A percentile compares a stretch with the other conserved stretches of the same genome.
phyloP scores from a whole-genome alignment of 805 yeast genomes.

The Suhomyces faveliae region DNA sequence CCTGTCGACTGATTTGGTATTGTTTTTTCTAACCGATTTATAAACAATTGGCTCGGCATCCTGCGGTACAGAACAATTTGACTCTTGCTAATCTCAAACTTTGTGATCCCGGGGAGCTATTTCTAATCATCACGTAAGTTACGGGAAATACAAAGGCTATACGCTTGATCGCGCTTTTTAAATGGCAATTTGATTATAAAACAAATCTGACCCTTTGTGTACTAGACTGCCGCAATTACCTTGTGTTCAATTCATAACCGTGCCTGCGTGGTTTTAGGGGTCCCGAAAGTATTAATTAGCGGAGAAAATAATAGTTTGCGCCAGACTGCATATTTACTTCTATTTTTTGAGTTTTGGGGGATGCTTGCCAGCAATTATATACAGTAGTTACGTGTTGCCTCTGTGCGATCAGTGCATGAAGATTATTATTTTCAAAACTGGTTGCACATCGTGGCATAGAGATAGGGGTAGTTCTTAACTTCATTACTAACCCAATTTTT shows the following conservation, averaged over 20 bases:
- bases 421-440: neutral
- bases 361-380: neutral
- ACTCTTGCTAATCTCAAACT: neutral
- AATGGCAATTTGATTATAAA: neutral
- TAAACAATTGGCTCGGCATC: neutral
- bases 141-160: neutral
- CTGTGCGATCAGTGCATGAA: neutral
- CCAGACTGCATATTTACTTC: neutral
- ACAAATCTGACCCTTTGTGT: neutral
- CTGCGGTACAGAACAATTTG: neutral
- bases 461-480: neutral
- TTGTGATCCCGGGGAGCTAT: neutral
- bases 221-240: neutral
- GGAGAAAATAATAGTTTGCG: neutral
- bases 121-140: neutral
- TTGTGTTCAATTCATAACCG: neutral
- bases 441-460: neutral
- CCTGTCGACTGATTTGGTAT: neutral
- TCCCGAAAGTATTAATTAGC: neutral
- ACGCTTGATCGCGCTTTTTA: neutral
- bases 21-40: neutral
- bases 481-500: too few relatives aligned
- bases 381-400: neutral
- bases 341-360: neutral
- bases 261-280: neutral